Evolutionary conservation across 1,139 yeast genomes (phyloP).

Genomic region (Diutina siamensis): DNA sequence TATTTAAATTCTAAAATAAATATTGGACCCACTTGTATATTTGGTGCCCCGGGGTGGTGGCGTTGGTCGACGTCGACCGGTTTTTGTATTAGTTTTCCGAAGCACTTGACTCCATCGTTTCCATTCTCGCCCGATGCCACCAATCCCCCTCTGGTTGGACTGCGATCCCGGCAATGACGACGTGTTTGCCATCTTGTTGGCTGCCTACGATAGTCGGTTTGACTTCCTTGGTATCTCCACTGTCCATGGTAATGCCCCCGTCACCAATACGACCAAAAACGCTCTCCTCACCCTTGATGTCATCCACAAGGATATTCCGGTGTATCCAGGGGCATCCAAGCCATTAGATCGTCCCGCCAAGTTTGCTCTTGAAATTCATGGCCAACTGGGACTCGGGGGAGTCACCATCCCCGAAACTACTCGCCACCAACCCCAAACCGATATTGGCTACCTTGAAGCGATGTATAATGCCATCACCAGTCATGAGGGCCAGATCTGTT

Average conservation of each 20-base stretch:
- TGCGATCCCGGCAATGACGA: conserved; percentile 94
- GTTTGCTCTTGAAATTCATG: conserved; percentile 60
- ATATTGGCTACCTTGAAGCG: conserved; percentile 42
- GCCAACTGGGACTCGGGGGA: conserved; percentile 67
- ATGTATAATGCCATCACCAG: conserved; percentile 37
- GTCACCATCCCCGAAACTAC: conserved; percentile 16
- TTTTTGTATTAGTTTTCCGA: no score
- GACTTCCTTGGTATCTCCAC: conserved; percentile 67
- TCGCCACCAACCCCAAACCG: conserved; percentile 18
- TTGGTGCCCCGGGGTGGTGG: no score
- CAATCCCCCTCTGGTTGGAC: conserved; percentile 72
- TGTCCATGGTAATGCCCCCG: conserved; percentile 70
- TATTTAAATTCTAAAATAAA: no score
- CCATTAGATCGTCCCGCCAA: conserved; percentile 43
- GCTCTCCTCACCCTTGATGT: conserved; percentile 55
- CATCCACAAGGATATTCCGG: conserved; percentile 37
- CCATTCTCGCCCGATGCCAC: not conserved
- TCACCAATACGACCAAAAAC: conserved; percentile 57
- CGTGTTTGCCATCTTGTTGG: conserved; percentile 61
- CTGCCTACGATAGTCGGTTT: conserved; percentile 48
- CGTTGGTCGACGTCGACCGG: no score
- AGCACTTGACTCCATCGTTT: no score
- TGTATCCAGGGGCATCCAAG: conserved; percentile 50
- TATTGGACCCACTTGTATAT: no score
- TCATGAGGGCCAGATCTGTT: conserved; percentile 35